Base-by-base conservation (phyloP, 305 asterid genomes). In the Fraxinus nigra region DNA sequence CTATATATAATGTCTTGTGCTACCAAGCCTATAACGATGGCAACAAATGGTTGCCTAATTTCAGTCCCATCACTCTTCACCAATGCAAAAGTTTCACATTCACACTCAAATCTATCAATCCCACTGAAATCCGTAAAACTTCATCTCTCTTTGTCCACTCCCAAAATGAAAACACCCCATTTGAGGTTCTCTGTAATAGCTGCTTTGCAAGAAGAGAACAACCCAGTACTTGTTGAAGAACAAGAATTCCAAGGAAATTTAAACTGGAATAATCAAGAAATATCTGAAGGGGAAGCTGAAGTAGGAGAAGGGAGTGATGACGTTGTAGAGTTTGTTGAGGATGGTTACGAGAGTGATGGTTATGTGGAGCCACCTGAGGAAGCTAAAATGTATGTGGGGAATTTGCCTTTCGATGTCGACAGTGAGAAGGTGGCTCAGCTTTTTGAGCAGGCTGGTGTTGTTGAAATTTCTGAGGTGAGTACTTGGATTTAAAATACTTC, bases 351-450 rank as follows among this genome's bases (percentile, higher is more conserved):
- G 28, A 72, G 75, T 34, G 89, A 77, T 18, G 88, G 11, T 78
- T 87, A 56, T 38, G 82, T 65, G 48, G 96, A 93, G 81, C 94
- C 94, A 8, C 78, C 92, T 10, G 98, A 95, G 85, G 98, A 89
- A 46, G 95, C 99, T 0, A 94, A 93, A 83, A 72, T 95, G 87
- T 96, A 86, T 80, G 95, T 96, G 77, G 99, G 99, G 56, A 95
- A 95, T 86, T 87, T 95, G 87, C 92, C 98, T 0, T 95, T 89
- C 86, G 97, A 92, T 26, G 87, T 95, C 4, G 97, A 91, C 48
- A 82, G 92, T 84, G 94, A 80, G 79, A 79, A 79, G 72, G 82
- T 95, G 87, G 99, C 98, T 75, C 84, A 85, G 43, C 84, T 95
- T 80, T 94, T 95, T 72, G 87, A 87, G 78, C 90, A 84, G 82